Percentiles rank a stretch among this genome's conserved stretches.
phyloP scores from a whole-genome alignment of 352 stramenopile species.

The Phytophthora pisi region DNA sequence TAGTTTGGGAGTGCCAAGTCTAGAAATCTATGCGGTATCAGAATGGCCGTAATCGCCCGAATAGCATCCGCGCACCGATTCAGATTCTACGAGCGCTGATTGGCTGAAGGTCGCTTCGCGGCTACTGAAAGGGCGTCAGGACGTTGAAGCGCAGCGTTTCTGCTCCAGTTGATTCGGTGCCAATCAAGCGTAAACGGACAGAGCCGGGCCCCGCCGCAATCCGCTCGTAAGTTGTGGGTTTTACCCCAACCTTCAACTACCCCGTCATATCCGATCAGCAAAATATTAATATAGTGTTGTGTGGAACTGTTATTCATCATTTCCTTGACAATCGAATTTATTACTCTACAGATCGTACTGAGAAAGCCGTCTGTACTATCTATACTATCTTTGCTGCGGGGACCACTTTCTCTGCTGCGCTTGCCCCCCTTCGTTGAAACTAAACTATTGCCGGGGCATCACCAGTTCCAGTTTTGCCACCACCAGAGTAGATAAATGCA shows the following conservation, averaged over 20 bases:
- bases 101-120: constrained; percentile 6
- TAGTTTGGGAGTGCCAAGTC: constrained; percentile 9
- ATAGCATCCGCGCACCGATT: background rate
- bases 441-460: background rate
- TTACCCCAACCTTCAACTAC: background rate
- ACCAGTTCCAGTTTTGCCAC: background rate
- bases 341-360: background rate
- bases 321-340: background rate
- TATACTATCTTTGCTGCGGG: background rate
- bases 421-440: background rate
- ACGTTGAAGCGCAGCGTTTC: constrained; percentile 6
- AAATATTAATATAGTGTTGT: too few species aligned
- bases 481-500: constrained; percentile 15
- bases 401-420: background rate
- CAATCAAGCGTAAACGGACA: constrained; percentile 27
- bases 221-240: background rate
- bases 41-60: constrained; percentile 15
- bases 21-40: constrained; percentile 9
- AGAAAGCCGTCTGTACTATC: background rate
- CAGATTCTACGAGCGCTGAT: constrained; percentile 3
- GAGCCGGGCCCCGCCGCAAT: constrained; percentile 22
- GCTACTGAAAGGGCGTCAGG: constrained; percentile 12
- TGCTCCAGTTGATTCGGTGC: constrained; percentile 23
- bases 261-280: background rate
- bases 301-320: too few species aligned